These are phyloP conservation scores for Musa schizocarpa DNA, from an alignment of 176 grass and related monocot genomes.

Conservation along the genomic window DNA sequence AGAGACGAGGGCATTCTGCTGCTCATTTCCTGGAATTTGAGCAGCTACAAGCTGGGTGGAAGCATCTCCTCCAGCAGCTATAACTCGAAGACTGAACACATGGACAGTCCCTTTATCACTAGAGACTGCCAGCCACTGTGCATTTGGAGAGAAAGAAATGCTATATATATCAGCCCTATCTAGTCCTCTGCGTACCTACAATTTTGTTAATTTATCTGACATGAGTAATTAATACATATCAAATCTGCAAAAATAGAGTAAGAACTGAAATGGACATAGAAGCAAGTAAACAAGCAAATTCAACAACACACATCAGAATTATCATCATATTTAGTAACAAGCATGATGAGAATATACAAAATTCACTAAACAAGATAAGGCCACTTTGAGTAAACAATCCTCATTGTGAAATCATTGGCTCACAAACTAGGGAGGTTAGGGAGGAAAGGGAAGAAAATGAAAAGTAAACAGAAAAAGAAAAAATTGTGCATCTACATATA, in stretches of 20 bases:
- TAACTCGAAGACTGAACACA: slow-evolving; percentile 49
- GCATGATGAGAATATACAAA: background rate
- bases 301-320: background rate
- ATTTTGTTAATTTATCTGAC: background rate
- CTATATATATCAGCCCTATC: slow-evolving; percentile 64
- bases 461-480: too few species aligned
- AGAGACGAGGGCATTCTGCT: slow-evolving; percentile 23
- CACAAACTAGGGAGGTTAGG: too few species aligned
- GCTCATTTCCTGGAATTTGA: slow-evolving; percentile 12
- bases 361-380: too few species aligned
- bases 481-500: too few species aligned
- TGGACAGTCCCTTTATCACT: slow-evolving; percentile 78
- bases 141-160: slow-evolving; percentile 51
- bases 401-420: too few species aligned
- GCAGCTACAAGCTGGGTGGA: slow-evolving; percentile 21
- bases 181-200: slow-evolving; percentile 63
- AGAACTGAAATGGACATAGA: background rate
- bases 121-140: slow-evolving; percentile 65
- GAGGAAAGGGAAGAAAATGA: too few species aligned
- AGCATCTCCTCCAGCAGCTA: slow-evolving; percentile 23
- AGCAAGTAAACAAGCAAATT: background rate
- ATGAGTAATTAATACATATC: background rate
- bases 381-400: too few species aligned
- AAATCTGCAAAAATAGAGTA: background rate
- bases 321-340: background rate